These are phyloP conservation scores for Trebouxia gelatinosa DNA, from an alignment of 163 green algal species.

Conservation along the genomic window DNA sequence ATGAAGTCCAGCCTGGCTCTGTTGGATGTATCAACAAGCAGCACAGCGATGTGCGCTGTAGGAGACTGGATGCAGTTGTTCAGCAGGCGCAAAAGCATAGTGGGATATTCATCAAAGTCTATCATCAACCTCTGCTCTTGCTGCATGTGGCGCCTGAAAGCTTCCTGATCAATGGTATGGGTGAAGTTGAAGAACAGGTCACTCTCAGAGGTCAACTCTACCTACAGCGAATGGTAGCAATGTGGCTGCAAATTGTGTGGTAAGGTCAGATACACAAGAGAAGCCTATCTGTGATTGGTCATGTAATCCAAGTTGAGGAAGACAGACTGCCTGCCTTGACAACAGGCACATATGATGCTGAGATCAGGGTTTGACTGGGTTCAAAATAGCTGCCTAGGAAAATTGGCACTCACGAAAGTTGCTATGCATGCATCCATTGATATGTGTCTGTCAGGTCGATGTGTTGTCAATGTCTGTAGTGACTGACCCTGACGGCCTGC, in stretches of 20 bases:
- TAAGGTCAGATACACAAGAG: no score
- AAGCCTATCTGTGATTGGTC: no score
- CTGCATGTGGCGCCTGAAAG: constrained; percentile 58
- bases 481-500: constrained; percentile 63
- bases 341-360: not conserved
- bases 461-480: constrained; percentile 51
- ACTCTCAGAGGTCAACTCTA: constrained; percentile 67
- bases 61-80: constrained; percentile 67
- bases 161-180: constrained; percentile 48
- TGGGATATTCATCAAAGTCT: constrained; percentile 62
- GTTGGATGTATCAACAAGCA: constrained; percentile 56
- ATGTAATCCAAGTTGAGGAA: not conserved
- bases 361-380: not conserved
- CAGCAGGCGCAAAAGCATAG: constrained; percentile 64
- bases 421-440: not conserved
- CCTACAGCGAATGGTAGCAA: constrained; percentile 32
- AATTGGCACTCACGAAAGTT: not conserved
- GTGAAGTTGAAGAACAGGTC: constrained; percentile 77
- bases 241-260: not conserved
- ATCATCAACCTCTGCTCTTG: constrained; percentile 70
- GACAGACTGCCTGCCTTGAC: not conserved
- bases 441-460: constrained; percentile 16
- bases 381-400: not conserved
- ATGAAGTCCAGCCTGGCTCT: constrained; percentile 64
- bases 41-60: constrained; percentile 58